Conservation (phyloP, 495 filamentous ascomycete species). For the Penicillium mononematosum region DNA sequence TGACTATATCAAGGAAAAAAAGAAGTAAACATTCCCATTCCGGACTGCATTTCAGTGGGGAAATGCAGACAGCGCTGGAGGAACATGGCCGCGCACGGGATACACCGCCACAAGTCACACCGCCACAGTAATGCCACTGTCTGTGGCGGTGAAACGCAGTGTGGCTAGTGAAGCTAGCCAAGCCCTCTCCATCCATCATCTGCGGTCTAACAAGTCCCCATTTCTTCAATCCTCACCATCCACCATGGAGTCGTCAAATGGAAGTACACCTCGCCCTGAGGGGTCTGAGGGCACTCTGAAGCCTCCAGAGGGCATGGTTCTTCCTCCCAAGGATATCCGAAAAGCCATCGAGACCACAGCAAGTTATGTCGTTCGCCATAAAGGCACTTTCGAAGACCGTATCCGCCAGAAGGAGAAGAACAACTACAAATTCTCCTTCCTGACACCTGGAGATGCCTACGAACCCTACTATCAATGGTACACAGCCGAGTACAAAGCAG, state of each 20-base stretch:
- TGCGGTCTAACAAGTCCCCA: conserved; percentile 3
- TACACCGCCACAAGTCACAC: not conserved
- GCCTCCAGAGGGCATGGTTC: conserved; percentile 76
- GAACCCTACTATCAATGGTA: conserved; percentile 84
- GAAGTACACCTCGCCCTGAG: conserved; percentile 51
- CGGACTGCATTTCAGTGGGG: conserved; percentile 4
- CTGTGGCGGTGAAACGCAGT: not conserved
- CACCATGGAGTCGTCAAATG: conserved; percentile 57
- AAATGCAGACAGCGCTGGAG: not conserved
- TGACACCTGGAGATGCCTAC: conserved; percentile 79
- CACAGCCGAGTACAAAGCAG: not conserved
- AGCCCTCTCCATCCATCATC: not conserved
- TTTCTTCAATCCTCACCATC: conserved; percentile 10
- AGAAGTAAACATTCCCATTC: conserved; percentile 9
- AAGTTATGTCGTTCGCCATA: conserved; percentile 83
- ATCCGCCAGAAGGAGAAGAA: conserved; percentile 81
- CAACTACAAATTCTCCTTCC: conserved; percentile 90
- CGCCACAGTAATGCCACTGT: not conserved
- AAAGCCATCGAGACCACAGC: conserved; percentile 93
- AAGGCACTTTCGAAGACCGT: conserved; percentile 80
- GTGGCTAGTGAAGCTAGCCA: conserved; percentile 11
- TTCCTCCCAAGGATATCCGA: conserved; percentile 82
- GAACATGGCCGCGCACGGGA: conserved; percentile 11
- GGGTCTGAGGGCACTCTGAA: conserved; percentile 54
- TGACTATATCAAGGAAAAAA: not conserved